A percentile compares a stretch with the other conserved stretches of the same genome.
Evolutionary conservation across 1,284 basidiomycete species (phyloP).

Genomic region (Trichosporon sp.): DNA sequence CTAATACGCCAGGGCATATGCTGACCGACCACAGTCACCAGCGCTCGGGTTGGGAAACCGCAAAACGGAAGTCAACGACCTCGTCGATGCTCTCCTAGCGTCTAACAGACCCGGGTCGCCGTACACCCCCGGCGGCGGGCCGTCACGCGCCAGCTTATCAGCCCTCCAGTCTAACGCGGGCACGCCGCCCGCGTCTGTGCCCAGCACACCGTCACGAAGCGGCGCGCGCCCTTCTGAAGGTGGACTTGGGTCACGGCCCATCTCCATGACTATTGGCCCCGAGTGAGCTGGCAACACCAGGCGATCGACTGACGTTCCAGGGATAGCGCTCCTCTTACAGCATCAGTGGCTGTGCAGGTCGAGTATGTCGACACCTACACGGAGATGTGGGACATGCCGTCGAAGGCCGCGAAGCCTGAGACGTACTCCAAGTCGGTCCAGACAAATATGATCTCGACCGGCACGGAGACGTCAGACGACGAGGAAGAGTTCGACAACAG

Average conservation of each 20-base stretch:
- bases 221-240: neutral
- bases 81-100: conserved; percentile 60
- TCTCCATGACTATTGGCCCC: neutral
- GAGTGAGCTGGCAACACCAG: neutral
- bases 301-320: neutral
- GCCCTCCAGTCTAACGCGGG: neutral
- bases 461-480: conserved; percentile 31
- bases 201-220: conserved; percentile 59
- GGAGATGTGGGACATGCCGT: conserved; percentile 82
- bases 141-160: neutral
- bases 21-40: conserved; percentile 11
- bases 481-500: conserved; percentile 44
- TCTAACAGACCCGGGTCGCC: conserved; percentile 28
- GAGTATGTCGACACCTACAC: conserved; percentile 80
- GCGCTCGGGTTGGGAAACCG: conserved; percentile 27
- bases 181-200: conserved; percentile 55
- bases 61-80: conserved; percentile 61
- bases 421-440: conserved; percentile 93
- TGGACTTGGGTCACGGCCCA: neutral
- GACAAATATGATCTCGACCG: conserved; percentile 55
- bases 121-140: neutral
- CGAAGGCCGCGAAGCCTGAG: conserved; percentile 53
- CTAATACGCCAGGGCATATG: neutral
- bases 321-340: neutral
- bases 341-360: conserved; percentile 46